These are phyloP conservation scores for Ceratobasidium sp. DNA, from an alignment of 1,284 basidiomycete species.

Conservation along the genomic window DNA sequence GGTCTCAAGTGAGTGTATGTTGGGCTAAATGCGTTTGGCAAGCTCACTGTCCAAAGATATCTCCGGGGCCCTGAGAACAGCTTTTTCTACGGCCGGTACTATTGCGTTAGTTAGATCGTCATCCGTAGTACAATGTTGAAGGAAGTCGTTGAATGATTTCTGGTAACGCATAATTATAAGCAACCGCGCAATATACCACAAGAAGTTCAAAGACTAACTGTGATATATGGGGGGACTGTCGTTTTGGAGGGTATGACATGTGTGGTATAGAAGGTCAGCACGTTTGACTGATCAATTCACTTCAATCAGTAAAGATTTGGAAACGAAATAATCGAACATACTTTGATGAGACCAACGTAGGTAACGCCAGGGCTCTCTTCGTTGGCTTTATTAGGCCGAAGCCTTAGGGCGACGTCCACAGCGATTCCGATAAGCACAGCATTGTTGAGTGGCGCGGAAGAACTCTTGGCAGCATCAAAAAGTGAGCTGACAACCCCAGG, in stretches of 20 bases:
- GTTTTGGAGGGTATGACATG: conserved; percentile 68
- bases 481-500: conserved; percentile 62
- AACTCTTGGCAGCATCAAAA: conserved; percentile 62
- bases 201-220: conserved; percentile 55
- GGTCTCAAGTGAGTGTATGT: background rate
- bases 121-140: conserved; percentile 61
- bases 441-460: conserved; percentile 60
- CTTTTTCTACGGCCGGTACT: conserved; percentile 76
- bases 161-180: conserved; percentile 49
- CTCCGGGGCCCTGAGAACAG: conserved; percentile 78
- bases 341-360: background rate
- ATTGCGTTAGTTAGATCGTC: conserved; percentile 64
- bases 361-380: conserved; percentile 30
- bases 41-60: conserved; percentile 67
- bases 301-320: background rate
- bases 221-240: conserved; percentile 61
- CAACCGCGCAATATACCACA: conserved; percentile 44
- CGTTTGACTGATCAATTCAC: conserved; percentile 56
- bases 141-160: conserved; percentile 69
- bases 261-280: conserved; percentile 64
- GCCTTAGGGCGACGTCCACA: conserved; percentile 68
- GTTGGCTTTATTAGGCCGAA: conserved; percentile 49
- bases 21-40: background rate
- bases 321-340: conserved; percentile 1
- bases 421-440: conserved; percentile 68